Evolutionary conservation across 2,329 filamentous ascomycete genomes (phyloP).

Genomic region (Scytalidium sp.): DNA sequence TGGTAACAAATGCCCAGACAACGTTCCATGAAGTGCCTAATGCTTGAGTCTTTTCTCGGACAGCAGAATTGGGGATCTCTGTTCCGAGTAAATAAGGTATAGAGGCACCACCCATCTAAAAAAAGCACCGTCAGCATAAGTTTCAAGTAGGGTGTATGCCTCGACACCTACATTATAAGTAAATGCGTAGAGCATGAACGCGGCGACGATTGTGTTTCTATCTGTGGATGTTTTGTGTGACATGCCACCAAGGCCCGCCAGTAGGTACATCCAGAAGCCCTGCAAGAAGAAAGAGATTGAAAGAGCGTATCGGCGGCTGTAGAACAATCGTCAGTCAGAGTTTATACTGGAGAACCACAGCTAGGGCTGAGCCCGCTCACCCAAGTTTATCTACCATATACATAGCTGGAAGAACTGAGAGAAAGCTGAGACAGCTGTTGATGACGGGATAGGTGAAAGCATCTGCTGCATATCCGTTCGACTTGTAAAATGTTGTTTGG

Average conservation of each 20-base stretch:
- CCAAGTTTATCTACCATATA: slow-evolving; percentile 5
- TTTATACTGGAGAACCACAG: background rate
- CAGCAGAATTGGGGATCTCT: slow-evolving; percentile 17
- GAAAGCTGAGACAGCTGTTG: background rate
- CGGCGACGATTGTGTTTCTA: slow-evolving; percentile 12
- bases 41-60: slow-evolving; percentile 21
- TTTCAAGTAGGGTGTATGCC: background rate
- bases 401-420: background rate
- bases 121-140: background rate
- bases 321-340: background rate
- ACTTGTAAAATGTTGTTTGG: slow-evolving; percentile 7
- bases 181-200: slow-evolving; percentile 14
- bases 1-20: slow-evolving; percentile 20
- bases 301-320: background rate
- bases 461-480: slow-evolving; percentile 1
- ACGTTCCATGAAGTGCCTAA: slow-evolving; percentile 20
- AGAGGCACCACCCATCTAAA: slow-evolving; percentile 14
- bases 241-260: slow-evolving; percentile 67
- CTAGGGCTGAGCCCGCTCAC: background rate
- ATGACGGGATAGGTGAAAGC: slow-evolving; percentile 7
- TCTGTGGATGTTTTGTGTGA: slow-evolving; percentile 41
- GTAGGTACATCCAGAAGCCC: slow-evolving; percentile 74
- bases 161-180: slow-evolving; percentile 12
- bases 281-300: slow-evolving; percentile 25
- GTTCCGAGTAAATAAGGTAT: slow-evolving; percentile 18